Evolutionary conservation across 495 filamentous ascomycete species (phyloP).

Genomic region (Filosporella fistucella): DNA sequence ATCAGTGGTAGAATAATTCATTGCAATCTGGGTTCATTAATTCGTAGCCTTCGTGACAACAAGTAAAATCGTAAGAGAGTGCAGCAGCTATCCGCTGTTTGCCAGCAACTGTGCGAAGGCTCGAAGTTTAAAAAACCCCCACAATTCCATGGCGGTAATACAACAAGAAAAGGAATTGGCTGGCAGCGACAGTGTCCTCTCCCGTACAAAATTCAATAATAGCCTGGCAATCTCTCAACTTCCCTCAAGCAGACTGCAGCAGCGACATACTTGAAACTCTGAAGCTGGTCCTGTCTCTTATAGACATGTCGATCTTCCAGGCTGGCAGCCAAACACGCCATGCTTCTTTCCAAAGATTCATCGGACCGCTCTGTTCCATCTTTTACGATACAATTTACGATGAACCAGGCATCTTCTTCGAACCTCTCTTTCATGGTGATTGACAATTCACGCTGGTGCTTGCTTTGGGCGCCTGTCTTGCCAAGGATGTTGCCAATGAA

Average conservation of each 20-base stretch:
- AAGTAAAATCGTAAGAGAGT: no score
- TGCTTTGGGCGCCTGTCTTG: conserved; percentile 50
- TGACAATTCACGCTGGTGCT: conserved; percentile 59
- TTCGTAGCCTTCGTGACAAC: no score
- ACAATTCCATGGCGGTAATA: no score
- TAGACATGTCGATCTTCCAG: conserved; percentile 4
- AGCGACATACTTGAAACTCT: conserved; percentile 25
- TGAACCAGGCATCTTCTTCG: conserved; percentile 25
- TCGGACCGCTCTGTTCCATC: conserved; percentile 11
- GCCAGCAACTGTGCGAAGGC: no score
- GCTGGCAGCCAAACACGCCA: conserved; percentile 21
- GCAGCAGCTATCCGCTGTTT: no score
- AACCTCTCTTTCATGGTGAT: conserved; percentile 59
- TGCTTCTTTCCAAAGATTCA: conserved; percentile 17
- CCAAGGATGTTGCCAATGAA: conserved; percentile 72
- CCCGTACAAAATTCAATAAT: conserved; percentile 77
- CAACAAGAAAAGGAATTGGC: no score
- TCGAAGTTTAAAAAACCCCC: no score
- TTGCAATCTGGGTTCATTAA: no score
- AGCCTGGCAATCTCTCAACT: conserved; percentile 14
- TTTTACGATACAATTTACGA: conserved; percentile 18
- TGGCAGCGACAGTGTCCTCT: no score
- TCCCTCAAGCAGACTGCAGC: conserved; percentile 22
- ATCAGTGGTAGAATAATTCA: no score
- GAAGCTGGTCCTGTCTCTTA: conserved; percentile 2